These are phyloP conservation scores for Magnolia kwangsiensis DNA, from an alignment of 164 flowering plant species.

Conservation along the genomic window DNA sequence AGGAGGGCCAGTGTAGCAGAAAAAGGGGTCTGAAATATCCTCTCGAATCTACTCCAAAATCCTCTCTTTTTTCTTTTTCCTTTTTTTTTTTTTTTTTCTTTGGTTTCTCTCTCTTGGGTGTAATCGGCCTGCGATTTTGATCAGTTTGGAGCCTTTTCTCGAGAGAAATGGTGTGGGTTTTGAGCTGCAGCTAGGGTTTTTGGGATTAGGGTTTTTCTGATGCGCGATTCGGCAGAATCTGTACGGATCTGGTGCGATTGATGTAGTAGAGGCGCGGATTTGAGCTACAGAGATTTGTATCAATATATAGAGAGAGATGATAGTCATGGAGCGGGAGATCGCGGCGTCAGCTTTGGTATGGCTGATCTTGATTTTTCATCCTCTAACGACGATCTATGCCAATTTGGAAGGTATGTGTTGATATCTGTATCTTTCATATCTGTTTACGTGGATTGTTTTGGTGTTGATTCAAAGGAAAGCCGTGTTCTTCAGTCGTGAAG, in stretches of 20 bases:
- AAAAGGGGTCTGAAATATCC: background rate
- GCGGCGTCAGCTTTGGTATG: conserved; percentile 15
- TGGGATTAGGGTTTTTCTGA: conserved; percentile 13
- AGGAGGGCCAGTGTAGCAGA: background rate
- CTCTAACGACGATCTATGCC: conserved; percentile 21
- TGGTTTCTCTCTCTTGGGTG: background rate
- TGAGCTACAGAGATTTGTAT: conserved; percentile 3
- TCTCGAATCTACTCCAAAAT: conserved; percentile 4
- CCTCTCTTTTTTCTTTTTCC: background rate
- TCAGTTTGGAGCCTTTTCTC: background rate
- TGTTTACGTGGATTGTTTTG: background rate
- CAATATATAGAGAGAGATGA: conserved; percentile 1
- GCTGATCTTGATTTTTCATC: conserved; percentile 29
- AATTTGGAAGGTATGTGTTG: conserved; percentile 28
- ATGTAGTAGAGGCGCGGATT: conserved; percentile 7
- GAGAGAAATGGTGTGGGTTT: conserved; percentile 20
- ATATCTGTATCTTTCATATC: background rate
- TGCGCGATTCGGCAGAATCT: conserved; percentile 4
- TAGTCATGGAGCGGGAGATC: conserved; percentile 23
- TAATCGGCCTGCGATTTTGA: conserved; percentile 11
- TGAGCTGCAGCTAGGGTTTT: conserved; percentile 15
- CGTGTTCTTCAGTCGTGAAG: background rate
- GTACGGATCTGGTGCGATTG: conserved; percentile 11
- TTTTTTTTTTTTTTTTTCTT: background rate
- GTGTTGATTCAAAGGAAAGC: background rate